A percentile compares a stretch with the other conserved stretches of the same genome.
Conservation (phyloP, 2,329 filamentous ascomycete genomes). For the Aureobasidium musti region DNA sequence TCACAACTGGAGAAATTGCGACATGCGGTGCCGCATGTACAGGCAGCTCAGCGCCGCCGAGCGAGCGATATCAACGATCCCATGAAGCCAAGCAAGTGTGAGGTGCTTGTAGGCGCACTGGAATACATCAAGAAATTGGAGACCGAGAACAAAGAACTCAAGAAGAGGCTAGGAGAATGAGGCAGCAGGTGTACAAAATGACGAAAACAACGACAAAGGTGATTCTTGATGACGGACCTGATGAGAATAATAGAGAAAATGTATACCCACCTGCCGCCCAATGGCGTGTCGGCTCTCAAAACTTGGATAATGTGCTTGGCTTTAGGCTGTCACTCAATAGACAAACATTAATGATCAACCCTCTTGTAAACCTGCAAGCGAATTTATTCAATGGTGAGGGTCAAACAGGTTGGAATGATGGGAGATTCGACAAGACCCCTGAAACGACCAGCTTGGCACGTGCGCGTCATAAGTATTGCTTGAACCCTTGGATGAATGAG, state of each 20-base stretch:
- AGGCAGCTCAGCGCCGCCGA: slow-evolving; percentile 33
- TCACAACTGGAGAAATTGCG: slow-evolving; percentile 41
- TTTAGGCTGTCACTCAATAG: not conserved
- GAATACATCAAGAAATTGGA: slow-evolving; percentile 40
- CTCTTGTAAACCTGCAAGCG: not conserved
- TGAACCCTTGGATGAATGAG: not conserved
- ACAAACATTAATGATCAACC: not conserved
- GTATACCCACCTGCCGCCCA: not conserved
- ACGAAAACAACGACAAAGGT: not conserved
- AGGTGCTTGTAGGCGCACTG: slow-evolving; percentile 42
- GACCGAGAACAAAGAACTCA: slow-evolving; percentile 37
- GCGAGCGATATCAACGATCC: slow-evolving; percentile 31
- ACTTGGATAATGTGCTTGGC: not conserved
- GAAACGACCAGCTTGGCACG: slow-evolving; percentile 13
- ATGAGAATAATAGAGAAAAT: not conserved
- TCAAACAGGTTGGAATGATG: not conserved
- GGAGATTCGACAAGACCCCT: slow-evolving; percentile 11
- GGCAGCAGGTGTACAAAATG: not conserved
- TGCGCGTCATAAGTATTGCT: slow-evolving; percentile 16
- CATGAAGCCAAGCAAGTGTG: slow-evolving; percentile 43
- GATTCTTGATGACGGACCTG: not conserved
- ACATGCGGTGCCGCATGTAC: slow-evolving; percentile 39
- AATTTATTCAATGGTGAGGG: not conserved
- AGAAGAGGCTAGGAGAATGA: slow-evolving; percentile 34
- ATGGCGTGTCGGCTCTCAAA: not conserved